phyloP scores from a whole-genome alignment of 352 stramenopile genomes.

The Pythium utonaiense region DNA sequence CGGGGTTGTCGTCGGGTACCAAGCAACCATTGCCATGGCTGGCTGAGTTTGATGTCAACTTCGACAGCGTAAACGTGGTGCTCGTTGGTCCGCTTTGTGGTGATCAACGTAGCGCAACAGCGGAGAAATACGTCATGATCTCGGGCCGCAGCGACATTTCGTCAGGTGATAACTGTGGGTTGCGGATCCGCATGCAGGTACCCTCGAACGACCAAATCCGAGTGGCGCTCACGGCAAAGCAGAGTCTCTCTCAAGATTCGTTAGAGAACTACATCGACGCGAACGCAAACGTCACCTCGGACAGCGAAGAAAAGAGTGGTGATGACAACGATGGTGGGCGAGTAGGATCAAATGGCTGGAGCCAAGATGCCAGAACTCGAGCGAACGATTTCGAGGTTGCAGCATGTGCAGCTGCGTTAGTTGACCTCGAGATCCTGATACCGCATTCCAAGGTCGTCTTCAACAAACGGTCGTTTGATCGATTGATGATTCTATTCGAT shows the following conservation, averaged over 20 bases:
- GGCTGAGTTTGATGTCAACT: slow-evolving; percentile 56
- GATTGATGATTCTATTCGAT: slow-evolving; percentile 83
- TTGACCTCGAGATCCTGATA: slow-evolving; percentile 58
- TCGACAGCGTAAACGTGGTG: slow-evolving; percentile 44
- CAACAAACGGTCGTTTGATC: slow-evolving; percentile 64
- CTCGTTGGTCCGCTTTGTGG: slow-evolving; percentile 49
- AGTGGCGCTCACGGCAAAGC: slow-evolving; percentile 32
- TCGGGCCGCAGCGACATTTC: slow-evolving; percentile 15
- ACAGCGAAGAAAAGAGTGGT: slow-evolving; percentile 44
- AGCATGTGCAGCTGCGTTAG: slow-evolving; percentile 46
- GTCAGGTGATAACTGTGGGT: slow-evolving; percentile 20
- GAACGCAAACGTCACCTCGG: slow-evolving; percentile 21
- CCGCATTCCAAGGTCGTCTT: slow-evolving; percentile 52
- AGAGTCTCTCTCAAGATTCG: slow-evolving; percentile 68
- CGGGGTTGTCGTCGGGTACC: background rate
- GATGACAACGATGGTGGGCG: slow-evolving; percentile 80
- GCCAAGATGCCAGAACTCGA: slow-evolving; percentile 53
- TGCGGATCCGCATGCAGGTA: slow-evolving; percentile 25
- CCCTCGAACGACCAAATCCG: slow-evolving; percentile 23
- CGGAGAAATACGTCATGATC: slow-evolving; percentile 39
- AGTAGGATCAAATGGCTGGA: slow-evolving; percentile 81
- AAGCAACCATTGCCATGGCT: slow-evolving; percentile 52
- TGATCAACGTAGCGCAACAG: slow-evolving; percentile 42
- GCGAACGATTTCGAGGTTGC: slow-evolving; percentile 60
- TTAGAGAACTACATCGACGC: slow-evolving; percentile 39